Base-by-base conservation (phyloP, 2,329 filamentous ascomycete genomes). In the Amesomyces nigricolor region DNA sequence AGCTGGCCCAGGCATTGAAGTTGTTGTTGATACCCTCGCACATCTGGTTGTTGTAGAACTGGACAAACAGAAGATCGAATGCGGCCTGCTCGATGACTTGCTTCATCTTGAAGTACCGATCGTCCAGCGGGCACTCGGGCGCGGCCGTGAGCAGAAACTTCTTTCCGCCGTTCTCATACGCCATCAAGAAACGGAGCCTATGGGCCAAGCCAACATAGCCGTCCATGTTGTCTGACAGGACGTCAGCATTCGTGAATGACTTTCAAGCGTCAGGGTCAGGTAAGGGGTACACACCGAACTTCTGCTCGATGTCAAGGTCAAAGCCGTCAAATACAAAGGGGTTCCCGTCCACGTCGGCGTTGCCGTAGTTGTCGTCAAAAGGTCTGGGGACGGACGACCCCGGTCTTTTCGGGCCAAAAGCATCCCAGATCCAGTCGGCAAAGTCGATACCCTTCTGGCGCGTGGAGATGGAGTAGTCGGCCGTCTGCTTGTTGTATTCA, bases 311-410 rank as follows among this genome's bases (percentile, higher is more conserved):
- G 55, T 79, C 77, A 51, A 78, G 74, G 61, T 80, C 78, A 63
- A 75, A 80, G 14, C 78, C 75, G 61, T 82, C 76, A 32, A 82
- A 73, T 3, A 73, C 65, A 26, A 73, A 72, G 55, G 71, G 63
- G 16, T 59, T 53, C 11, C 58, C 54, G 4, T 48, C 56, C 13
- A 29, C 47, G 8, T 52, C 50, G 13, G 46, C 57, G 5, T 37
- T 51, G 46, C 29, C 52, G 42, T 48, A 62, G 38, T 54, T 64
- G 51, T 61, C 59, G 30, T 76, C 76, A 56, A 78, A 77, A 13
- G 77, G 77, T 22, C 77, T 69, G 13, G 69, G 67, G 13, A 64
- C 65, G 1, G 57, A 61, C 26, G 63, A 67, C 17, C 61, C 60
- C 2, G 58, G 11, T 29, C 65, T 59, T 55, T 66, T 67, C 10